Conservation (phyloP, 768 basidiomycete species). For the Trametes gibbosa region DNA sequence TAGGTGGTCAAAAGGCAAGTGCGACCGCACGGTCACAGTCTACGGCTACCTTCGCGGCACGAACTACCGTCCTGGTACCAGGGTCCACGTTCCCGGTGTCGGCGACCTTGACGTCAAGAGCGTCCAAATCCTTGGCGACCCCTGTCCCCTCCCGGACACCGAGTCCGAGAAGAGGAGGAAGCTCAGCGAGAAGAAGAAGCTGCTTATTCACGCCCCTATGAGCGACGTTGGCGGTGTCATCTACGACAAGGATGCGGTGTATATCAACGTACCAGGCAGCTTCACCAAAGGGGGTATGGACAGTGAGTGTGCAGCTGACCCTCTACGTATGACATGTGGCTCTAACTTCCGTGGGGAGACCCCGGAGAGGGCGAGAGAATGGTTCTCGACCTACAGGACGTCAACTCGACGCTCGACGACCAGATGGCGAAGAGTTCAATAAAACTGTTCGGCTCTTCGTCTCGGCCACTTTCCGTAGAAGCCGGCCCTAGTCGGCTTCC, state of each 20-base stretch:
- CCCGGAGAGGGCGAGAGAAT: constrained; percentile 96
- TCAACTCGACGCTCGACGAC: constrained; percentile 77
- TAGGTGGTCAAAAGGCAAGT: constrained; percentile 76
- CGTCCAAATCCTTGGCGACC: constrained; percentile 81
- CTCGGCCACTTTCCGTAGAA: constrained; percentile 56
- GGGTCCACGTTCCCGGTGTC: constrained; percentile 92
- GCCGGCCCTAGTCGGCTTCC: constrained; percentile 24
- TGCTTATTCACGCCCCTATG: constrained; percentile 96
- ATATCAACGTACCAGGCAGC: constrained; percentile 94
- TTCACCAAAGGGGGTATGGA: constrained; percentile 78
- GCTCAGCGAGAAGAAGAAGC: constrained; percentile 91
- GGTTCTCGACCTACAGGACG: constrained; percentile 96
- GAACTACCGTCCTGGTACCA: constrained; percentile 69
- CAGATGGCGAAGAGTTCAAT: constrained; percentile 79
- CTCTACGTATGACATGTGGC: neutral
- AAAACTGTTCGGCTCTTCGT: constrained; percentile 78
- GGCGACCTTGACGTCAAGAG: constrained; percentile 82
- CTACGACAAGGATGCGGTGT: constrained; percentile 98
- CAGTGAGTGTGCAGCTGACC: constrained; percentile 37
- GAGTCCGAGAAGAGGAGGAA: constrained; percentile 90
- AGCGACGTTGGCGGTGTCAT: constrained; percentile 95
- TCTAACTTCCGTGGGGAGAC: neutral
- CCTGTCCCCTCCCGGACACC: constrained; percentile 89
- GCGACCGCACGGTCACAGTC: constrained; percentile 89
- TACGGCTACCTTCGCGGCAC: constrained; percentile 96